Conservation (phyloP, 2,329 filamentous ascomycete genomes). For the Phaeosphaeria sp. region DNA sequence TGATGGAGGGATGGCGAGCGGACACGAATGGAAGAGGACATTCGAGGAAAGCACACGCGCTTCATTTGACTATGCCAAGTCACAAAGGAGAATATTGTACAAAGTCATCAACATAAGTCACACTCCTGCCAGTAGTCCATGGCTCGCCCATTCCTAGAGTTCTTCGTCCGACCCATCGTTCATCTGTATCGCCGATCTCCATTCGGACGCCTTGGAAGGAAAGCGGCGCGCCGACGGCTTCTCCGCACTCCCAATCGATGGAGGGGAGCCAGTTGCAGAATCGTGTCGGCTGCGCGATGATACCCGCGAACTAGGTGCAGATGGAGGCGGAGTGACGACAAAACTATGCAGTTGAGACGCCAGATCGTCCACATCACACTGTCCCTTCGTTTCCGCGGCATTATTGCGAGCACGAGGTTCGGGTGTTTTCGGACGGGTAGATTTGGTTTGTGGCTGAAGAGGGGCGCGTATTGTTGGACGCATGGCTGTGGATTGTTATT, state of each 20-base stretch:
- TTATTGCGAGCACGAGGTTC: neutral
- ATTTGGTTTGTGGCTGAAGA: neutral
- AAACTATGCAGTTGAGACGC: neutral
- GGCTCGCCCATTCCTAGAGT: neutral
- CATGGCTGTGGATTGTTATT: slow-evolving; percentile 5
- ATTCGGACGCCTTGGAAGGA: too few relatives aligned
- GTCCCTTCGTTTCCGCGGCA: neutral
- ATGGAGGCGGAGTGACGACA: slow-evolving; percentile 7
- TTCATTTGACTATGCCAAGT: neutral
- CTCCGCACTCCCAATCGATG: neutral
- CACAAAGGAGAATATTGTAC: neutral
- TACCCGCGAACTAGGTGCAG: neutral
- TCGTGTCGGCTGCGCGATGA: neutral
- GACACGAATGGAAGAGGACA: neutral
- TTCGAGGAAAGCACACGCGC: neutral
- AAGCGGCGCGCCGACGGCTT: neutral
- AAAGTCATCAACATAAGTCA: neutral
- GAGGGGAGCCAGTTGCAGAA: slow-evolving; percentile 1
- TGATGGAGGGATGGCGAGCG: neutral
- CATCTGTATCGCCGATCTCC: too few relatives aligned
- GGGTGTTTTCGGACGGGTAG: neutral
- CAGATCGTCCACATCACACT: neutral
- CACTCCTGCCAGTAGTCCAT: neutral
- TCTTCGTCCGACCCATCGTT: neutral
- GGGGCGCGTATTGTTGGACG: neutral